Base-by-base conservation (phyloP, 2,329 filamentous ascomycete species). In the Pyricularia grisea region DNA sequence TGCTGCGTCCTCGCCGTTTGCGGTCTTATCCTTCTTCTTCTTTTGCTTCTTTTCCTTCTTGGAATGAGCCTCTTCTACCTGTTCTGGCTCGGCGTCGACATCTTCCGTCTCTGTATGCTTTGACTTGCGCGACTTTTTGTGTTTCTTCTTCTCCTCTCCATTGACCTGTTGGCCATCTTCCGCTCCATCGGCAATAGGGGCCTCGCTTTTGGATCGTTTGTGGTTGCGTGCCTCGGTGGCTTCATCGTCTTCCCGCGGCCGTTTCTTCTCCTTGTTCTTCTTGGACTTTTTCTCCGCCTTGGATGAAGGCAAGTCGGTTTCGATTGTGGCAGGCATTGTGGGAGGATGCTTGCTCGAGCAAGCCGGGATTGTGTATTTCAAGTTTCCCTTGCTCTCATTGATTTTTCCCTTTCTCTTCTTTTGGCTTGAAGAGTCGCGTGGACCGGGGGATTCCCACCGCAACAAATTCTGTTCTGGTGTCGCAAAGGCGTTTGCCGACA, bases 31-130 rank as follows among this genome's bases (percentile, higher is more conserved):
- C n/a, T 64, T 61, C 65, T 68, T 70, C 66, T 42, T 66, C 31
- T 68, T 70, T 7, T 68, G 73, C 69, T 71, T 82, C 75, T 83
- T 84, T 5, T 82, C 82, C 70, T 82, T 83, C 73, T 85, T 85
- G 73, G 74, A 73, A 14, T 72, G 70, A 30, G 66, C 23, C 25
- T 36, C 30, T 50, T 68, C 66, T 66, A 50, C 42, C 25, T 12
- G 60, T 42, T 70, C 65, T 20, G 65, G 25, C 17, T 67, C 36
- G 4, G n/a, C 66, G 28, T 28, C 61, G 12, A 17, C 65, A 10
- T 20, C 20, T 17, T 69, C 68, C 23, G 65, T 20, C 12, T 67
- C 65, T 4, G 60, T 20, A 4, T 17, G 14, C 14, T 42, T 23
- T n/a, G 64, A n/a, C 61, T 67, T 66, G 33, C 65, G 50, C 50